phyloP scores from a whole-genome alignment of 1,139 yeast genomes.

The Meyerozyma athensensis region DNA sequence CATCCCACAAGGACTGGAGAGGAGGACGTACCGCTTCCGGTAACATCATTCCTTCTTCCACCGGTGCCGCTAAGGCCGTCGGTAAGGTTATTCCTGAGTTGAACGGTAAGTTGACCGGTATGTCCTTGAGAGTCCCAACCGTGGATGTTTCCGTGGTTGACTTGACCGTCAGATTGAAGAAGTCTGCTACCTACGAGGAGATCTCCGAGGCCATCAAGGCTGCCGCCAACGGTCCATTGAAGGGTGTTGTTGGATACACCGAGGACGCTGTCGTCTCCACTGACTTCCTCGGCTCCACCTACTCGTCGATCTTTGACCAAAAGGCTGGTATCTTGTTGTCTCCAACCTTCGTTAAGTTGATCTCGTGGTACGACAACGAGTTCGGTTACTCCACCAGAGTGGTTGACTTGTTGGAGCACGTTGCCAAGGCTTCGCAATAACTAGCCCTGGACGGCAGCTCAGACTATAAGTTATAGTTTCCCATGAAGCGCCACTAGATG shows the following conservation, averaged over 20 bases:
- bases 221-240: constrained; percentile 64
- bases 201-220: constrained; percentile 68
- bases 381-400: constrained; percentile 92
- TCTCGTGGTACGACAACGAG: constrained; percentile 90
- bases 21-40: constrained; percentile 92
- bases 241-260: constrained; percentile 80
- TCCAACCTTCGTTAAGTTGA: constrained; percentile 79
- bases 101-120: constrained; percentile 86
- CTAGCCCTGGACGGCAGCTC: constrained; percentile 1
- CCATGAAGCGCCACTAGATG: not conserved
- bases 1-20: constrained; percentile 93
- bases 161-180: constrained; percentile 65
- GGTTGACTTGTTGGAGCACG: constrained; percentile 75
- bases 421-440: constrained; percentile 23
- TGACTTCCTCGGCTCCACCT: constrained; percentile 73
- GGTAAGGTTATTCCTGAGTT: constrained; percentile 87
- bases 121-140: constrained; percentile 86
- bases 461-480: constrained; percentile 1
- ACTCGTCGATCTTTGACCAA: constrained; percentile 80
- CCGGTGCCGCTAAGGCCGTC: constrained; percentile 93
- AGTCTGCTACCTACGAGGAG: constrained; percentile 68
- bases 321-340: constrained; percentile 81
- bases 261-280: constrained; percentile 84
- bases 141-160: constrained; percentile 79
- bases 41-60: constrained; percentile 85